These are phyloP conservation scores for Cryphonectria japonica DNA, from an alignment of 2,329 filamentous ascomycete species.

Conservation along the genomic window DNA sequence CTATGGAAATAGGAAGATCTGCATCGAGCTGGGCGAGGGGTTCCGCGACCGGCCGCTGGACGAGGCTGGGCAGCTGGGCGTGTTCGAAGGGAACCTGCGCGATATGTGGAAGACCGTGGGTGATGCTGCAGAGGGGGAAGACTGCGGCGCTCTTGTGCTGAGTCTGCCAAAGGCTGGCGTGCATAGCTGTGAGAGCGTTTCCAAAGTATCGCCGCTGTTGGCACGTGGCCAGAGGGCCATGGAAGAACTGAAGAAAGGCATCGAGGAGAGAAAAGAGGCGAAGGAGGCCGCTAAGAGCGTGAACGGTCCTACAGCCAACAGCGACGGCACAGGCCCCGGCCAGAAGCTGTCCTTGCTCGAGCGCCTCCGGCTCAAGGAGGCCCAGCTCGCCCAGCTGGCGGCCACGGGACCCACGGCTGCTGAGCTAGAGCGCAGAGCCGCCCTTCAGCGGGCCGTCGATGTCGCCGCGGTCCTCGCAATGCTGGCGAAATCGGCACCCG, in stretches of 20 bases:
- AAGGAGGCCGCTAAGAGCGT: constrained; percentile 40
- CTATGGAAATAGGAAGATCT: constrained; percentile 60
- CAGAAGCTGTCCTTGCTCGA: constrained; percentile 71
- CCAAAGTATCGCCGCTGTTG: constrained; percentile 59
- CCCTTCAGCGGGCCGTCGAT: constrained; percentile 70
- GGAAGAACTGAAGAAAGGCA: constrained; percentile 67
- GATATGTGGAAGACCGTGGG: constrained; percentile 46
- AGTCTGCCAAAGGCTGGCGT: constrained; percentile 61
- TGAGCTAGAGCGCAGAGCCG: constrained; percentile 64
- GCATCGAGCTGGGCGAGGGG: constrained; percentile 57
- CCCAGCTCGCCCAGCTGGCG: constrained; percentile 50
- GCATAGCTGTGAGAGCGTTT: constrained; percentile 53
- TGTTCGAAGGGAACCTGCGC: constrained; percentile 58
- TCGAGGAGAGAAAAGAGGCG: constrained; percentile 56
- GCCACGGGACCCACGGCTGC: constrained; percentile 53
- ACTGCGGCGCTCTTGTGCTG: constrained; percentile 54
- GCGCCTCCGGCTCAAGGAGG: constrained; percentile 73
- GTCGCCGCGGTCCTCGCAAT: constrained; percentile 70
- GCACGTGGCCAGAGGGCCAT: constrained; percentile 71
- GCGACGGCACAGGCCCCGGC: constrained; percentile 44
- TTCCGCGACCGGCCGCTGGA: constrained; percentile 47
- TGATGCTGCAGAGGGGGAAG: constrained; percentile 34
- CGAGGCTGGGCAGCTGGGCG: constrained; percentile 55
- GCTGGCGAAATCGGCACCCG: constrained; percentile 56
- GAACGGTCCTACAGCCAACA: constrained; percentile 39